Base-by-base conservation (phyloP, 306 rosid species). In the Abrus precatorius region DNA sequence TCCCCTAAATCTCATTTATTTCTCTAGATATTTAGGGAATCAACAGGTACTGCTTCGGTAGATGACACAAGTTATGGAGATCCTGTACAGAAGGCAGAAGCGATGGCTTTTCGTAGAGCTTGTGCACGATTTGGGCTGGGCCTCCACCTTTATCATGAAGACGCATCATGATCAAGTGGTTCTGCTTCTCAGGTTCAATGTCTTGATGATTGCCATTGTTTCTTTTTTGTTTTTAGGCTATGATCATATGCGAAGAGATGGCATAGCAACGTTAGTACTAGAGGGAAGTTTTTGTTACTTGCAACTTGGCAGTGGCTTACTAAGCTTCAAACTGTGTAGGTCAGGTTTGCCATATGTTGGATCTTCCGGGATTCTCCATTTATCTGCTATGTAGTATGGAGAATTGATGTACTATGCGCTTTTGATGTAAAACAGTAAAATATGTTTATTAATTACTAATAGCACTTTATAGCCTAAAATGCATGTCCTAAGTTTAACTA, bases 61-160 rank as follows among this genome's bases (percentile, higher is more conserved):
- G 87, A 76, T 62, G 97, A 91, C 80, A 91, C 92, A 9, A 74
- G 85, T 77, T 91, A 85, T 85, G 98, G 98, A 83, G 97, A 93
- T 86, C 97, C 98, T 27, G 86, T 93, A 1, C 95, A 91, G 80
- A 93, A 91, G 82, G 98, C 97, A n/a, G 98, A 91, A 86, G 92
- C 97, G 56, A 93, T 92, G 97, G 98, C 97, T 78, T 91, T 93
- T 79, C 91, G 98, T 55, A 91, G 98, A 65, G 98, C 97, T 84
- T 93, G 98, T 89, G 97, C 97, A 3, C 98, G 92, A 55, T 81
- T 91, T 68, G 97, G 97, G 3, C 88, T 91, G 9, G 98, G 97
- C 6, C 98, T 93, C 71, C 93, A 93, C 87, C 98, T 91, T 77
- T 93, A 90, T 80, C 92, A 88, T 4, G 97, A 90, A 82, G 98